Evolutionary conservation across 1,139 yeast species (phyloP).

Genomic region (Kodamaea arcana): DNA sequence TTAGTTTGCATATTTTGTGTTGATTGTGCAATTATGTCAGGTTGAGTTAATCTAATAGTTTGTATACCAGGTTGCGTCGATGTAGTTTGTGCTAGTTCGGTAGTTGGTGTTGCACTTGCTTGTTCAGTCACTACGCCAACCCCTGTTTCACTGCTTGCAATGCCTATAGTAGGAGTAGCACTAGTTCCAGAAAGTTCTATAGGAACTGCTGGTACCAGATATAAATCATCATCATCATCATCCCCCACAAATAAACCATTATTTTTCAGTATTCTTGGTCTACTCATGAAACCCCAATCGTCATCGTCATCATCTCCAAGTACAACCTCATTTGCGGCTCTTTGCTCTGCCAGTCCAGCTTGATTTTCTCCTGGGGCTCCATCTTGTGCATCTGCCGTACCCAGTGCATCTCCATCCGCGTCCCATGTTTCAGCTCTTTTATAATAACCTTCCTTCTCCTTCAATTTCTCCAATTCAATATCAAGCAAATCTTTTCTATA

Average conservation of each 20-base stretch:
- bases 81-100: no score
- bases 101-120: no score
- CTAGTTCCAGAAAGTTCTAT: not conserved
- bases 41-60: no score
- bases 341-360: not conserved
- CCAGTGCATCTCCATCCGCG: not conserved
- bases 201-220: slow-evolving; percentile 3
- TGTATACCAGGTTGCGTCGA: no score
- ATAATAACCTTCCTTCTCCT: slow-evolving; percentile 30
- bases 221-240: slow-evolving; percentile 17
- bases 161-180: not conserved
- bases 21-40: no score
- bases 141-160: not conserved
- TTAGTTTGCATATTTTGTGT: no score
- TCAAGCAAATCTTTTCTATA: slow-evolving; percentile 38
- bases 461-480: slow-evolving; percentile 31
- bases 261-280: slow-evolving; percentile 13
- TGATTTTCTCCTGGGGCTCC: slow-evolving; percentile 1
- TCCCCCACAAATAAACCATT: slow-evolving; percentile 27
- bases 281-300: slow-evolving; percentile 33
- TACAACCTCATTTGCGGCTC: slow-evolving; percentile 6
- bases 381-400: slow-evolving; percentile 1
- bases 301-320: slow-evolving; percentile 24
- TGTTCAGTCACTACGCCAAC: no score
- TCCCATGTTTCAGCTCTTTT: slow-evolving; percentile 8